Conservation (phyloP, 2,329 filamentous ascomycete genomes). For the Arachnomyces sp. region DNA sequence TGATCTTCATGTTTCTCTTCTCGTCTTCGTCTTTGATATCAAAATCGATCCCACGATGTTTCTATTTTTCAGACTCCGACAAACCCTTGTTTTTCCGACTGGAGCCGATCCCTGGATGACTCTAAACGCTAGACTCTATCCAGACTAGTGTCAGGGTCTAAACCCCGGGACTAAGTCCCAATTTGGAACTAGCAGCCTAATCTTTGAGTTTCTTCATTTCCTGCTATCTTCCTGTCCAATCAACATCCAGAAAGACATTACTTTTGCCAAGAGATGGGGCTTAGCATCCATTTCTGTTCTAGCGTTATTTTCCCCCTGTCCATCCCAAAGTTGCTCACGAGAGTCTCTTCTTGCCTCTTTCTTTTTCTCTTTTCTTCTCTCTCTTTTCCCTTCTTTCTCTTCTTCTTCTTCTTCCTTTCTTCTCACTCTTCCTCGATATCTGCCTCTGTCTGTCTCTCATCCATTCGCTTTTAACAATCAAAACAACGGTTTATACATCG, state of each 20-base stretch:
- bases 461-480: slow-evolving; percentile 3
- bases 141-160: too few relatives aligned
- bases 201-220: too few relatives aligned
- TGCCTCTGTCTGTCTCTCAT: slow-evolving; percentile 1
- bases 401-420: background rate
- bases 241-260: background rate
- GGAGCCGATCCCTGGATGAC: too few relatives aligned
- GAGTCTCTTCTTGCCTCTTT: slow-evolving; percentile 8
- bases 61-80: too few relatives aligned
- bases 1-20: slow-evolving; percentile 7
- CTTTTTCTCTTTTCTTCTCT: slow-evolving; percentile 9
- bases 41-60: too few relatives aligned
- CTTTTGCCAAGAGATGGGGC: background rate
- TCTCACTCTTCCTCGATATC: background rate
- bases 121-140: too few relatives aligned
- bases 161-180: too few relatives aligned
- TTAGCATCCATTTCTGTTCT: background rate
- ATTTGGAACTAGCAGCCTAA: too few relatives aligned
- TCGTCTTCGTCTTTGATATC: slow-evolving; percentile 1
- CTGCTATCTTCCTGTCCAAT: too few relatives aligned
- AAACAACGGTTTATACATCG: background rate
- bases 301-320: slow-evolving; percentile 5
- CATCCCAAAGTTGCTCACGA: slow-evolving; percentile 8
- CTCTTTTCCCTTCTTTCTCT: slow-evolving; percentile 8
- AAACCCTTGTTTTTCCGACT: too few relatives aligned